Evolutionary conservation across 2,329 filamentous ascomycete species (phyloP).

Genomic region (Scleromitrula shiraiana): DNA sequence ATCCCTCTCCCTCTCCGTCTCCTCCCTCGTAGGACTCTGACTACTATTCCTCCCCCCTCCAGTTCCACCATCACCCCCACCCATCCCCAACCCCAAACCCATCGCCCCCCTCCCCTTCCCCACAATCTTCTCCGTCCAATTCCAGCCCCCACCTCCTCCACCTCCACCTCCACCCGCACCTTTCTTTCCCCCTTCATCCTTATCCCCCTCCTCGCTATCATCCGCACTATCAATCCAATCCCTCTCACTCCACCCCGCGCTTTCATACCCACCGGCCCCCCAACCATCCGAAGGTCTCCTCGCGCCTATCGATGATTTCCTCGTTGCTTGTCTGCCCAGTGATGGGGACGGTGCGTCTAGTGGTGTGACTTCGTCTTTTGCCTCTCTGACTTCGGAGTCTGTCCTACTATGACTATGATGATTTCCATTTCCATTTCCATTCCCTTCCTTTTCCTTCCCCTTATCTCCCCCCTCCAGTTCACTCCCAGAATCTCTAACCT

Average conservation of each 20-base stretch:
- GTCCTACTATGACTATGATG: conserved; percentile 34
- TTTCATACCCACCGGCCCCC: conserved; percentile 37
- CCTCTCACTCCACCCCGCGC: conserved; percentile 54
- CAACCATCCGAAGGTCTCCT: too few species aligned
- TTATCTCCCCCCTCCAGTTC: not conserved
- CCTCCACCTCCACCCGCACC: conserved; percentile 30
- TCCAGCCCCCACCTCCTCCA: conserved; percentile 34
- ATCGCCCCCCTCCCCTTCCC: conserved; percentile 33
- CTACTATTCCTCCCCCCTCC: too few species aligned
- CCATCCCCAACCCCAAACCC: too few species aligned
- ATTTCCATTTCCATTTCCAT: conserved; percentile 1
- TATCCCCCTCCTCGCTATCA: conserved; percentile 29
- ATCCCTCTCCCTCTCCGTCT: too few species aligned
- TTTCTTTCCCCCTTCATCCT: conserved; percentile 29
- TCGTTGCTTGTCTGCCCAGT: conserved; percentile 1
- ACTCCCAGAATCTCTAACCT: conserved; percentile 45
- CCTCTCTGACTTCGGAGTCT: conserved; percentile 41
- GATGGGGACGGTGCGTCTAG: conserved; percentile 17
- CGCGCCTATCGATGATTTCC: not conserved
- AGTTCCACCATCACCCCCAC: too few species aligned
- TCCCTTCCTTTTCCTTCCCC: not conserved
- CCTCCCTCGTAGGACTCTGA: too few species aligned
- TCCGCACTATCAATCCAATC: conserved; percentile 51
- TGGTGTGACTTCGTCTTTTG: conserved; percentile 30
- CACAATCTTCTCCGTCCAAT: conserved; percentile 48